Evolutionary conservation across 176 grass and related monocot species (phyloP).

Genomic region (Triticum turgidum): DNA sequence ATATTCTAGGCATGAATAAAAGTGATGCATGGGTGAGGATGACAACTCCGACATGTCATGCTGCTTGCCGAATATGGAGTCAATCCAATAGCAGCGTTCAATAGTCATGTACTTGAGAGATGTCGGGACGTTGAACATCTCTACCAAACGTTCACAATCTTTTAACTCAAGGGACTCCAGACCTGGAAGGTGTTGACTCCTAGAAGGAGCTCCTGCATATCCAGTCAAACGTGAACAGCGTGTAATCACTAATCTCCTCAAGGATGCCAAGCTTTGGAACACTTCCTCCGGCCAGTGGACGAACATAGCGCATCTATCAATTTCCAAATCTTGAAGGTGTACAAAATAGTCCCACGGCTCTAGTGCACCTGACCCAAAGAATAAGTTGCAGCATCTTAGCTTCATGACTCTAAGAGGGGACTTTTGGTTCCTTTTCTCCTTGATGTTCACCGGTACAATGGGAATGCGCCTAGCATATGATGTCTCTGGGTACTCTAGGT

Average conservation of each 20-base stretch:
- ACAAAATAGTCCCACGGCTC: background rate
- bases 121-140: too few species aligned
- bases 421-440: background rate
- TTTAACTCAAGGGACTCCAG: accelerated
- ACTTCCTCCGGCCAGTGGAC: background rate
- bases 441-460: background rate
- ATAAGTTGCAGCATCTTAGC: background rate
- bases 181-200: background rate
- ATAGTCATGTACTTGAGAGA: too few species aligned
- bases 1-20: too few species aligned
- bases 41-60: too few species aligned
- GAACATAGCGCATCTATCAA: accelerated
- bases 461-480: too few species aligned
- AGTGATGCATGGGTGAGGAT: too few species aligned
- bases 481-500: background rate
- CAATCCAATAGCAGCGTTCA: too few species aligned
- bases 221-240: background rate
- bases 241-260: accelerated
- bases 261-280: background rate
- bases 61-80: too few species aligned
- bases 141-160: background rate
- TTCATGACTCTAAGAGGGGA: background rate
- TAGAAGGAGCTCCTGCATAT: background rate
- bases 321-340: background rate
- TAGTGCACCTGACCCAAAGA: background rate